Evolutionary conservation across 768 basidiomycete species (phyloP), one percentile per base, ranked within the genome.

Genomic region (Kwoniella pini): DNA sequence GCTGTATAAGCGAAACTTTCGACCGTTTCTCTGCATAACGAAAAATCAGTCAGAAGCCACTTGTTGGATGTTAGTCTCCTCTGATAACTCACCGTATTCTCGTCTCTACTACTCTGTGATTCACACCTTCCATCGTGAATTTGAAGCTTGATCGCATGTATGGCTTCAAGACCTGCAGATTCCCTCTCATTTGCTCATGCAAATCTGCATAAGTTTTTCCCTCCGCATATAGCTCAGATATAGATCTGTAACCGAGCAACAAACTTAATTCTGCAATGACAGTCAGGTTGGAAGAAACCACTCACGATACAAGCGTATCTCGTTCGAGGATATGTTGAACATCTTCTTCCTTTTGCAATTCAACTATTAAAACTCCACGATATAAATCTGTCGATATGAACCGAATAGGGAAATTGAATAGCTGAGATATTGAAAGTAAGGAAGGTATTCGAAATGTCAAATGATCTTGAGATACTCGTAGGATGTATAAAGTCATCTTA

Each of bases 1-100:
- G 80, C 85, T 88, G 97, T 91, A 73, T 91, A 96, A 2, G 83
- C 78, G 76, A 99, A 97, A 65, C 82, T 83, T 72, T 92, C 87
- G 43, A 95, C 85, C 42, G 89, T 67, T 13, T 67, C 65, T 36
- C 71, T 70, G 22, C 22, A 30, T 31, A n/a, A n/a, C n/a, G 33
- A 53, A 1, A 17, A 28, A 38, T 28, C 5, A 17, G 11, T 24
- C 33, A 28, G 26, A 28, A 38, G n/a, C 4, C 21, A 24, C 13
- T 4, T 39, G 13, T 42, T 21, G 4, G 0, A 5, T 24, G 43
- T 1, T 40, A 21, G 33, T 36, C 40, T n/a, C n/a, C n/a, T n/a
- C n/a, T n/a, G 54, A 2, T 60, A 43, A 58, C 71, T 62, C 59
- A 71, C 63, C 36, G 27, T 44, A 55, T 55, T 48, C 71, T 54